Evolutionary conservation across 352 stramenopile genomes (phyloP).

Genomic region (Phytophthora cryptogea): DNA sequence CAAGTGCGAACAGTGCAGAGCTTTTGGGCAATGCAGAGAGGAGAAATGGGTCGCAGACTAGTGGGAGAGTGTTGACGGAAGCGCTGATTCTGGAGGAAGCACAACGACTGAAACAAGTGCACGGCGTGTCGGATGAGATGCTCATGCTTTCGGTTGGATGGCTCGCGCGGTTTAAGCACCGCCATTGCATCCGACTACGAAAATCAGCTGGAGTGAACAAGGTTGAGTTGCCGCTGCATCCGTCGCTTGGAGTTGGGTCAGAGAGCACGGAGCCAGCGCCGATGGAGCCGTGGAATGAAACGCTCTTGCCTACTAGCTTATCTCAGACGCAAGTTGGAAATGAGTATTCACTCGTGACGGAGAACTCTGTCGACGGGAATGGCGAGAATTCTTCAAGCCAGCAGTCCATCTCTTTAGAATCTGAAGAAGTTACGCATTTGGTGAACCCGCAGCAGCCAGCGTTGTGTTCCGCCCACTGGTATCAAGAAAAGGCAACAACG

Average conservation of each 20-base stretch:
- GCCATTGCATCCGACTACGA: constrained; percentile 68
- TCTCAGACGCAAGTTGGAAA: constrained; percentile 2
- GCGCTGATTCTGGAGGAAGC: constrained; percentile 78
- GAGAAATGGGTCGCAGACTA: not conserved
- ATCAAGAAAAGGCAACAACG: constrained; percentile 9
- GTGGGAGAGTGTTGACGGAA: constrained; percentile 47
- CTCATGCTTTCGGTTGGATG: constrained; percentile 76
- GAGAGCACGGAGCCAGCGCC: not conserved
- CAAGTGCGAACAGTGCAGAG: not conserved
- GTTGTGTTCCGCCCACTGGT: constrained; percentile 25
- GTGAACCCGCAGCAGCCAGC: not conserved
- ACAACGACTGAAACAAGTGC: constrained; percentile 67
- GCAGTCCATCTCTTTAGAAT: constrained; percentile 5
- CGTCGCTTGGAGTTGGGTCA: not conserved
- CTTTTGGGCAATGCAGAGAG: not conserved
- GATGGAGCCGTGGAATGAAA: constrained; percentile 12
- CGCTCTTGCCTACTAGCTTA: constrained; percentile 7
- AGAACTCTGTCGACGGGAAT: not conserved
- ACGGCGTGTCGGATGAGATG: constrained; percentile 65
- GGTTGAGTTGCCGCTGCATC: not conserved
- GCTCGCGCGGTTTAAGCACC: constrained; percentile 74
- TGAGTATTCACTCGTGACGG: not conserved
- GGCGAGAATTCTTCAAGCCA: not conserved
- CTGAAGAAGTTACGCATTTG: not conserved
- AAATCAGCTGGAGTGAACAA: constrained; percentile 39